Evolutionary conservation across 441 rosid species (phyloP).

Genomic region (Bocquillonia castaneifolia): DNA sequence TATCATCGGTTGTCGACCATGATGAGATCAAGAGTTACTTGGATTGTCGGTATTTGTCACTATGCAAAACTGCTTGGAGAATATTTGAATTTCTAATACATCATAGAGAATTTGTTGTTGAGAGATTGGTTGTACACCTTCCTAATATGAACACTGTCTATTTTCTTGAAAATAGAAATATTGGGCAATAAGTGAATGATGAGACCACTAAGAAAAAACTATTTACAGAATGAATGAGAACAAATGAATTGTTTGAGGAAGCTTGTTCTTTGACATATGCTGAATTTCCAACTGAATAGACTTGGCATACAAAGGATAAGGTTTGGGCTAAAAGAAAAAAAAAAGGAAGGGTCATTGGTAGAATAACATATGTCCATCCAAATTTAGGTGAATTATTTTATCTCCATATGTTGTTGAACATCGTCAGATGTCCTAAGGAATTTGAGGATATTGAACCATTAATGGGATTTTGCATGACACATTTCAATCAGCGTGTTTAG

Average conservation of each 20-base stretch:
- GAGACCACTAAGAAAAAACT: background rate
- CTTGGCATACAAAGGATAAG: background rate
- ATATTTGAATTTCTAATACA: background rate
- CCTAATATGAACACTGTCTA: slow-evolving; percentile 3
- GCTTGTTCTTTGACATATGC: background rate
- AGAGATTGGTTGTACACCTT: background rate
- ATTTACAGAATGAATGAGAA: slow-evolving; percentile 20
- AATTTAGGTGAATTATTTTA: background rate
- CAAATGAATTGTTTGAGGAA: background rate
- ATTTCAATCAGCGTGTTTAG: background rate
- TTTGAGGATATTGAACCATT: background rate
- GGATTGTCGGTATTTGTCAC: background rate
- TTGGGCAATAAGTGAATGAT: background rate
- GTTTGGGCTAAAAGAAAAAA: background rate
- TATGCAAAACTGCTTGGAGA: background rate
- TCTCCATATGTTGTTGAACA: background rate
- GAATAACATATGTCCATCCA: background rate
- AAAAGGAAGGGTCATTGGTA: background rate
- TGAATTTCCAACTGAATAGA: slow-evolving; percentile 3
- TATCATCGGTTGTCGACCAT: background rate
- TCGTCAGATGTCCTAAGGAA: background rate
- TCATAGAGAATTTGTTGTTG: background rate
- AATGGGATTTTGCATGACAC: background rate
- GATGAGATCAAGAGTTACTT: background rate
- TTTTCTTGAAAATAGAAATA: background rate